Percentiles rank a stretch among this genome's conserved stretches.
Evolutionary conservation across 441 rosid genomes (phyloP).

Genomic region (Populus hybrid): DNA sequence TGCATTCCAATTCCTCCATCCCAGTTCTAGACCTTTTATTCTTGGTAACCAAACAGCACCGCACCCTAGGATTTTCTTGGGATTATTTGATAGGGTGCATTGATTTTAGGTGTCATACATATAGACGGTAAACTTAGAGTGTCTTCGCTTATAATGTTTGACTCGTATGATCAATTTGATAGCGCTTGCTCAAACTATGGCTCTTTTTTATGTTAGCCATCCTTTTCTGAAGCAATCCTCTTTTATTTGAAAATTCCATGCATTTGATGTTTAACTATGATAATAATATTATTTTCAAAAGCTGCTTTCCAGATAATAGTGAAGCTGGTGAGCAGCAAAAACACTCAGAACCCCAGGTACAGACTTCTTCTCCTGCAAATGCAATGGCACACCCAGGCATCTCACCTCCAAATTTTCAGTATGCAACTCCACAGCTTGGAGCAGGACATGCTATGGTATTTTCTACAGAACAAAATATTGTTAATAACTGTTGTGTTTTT

Average conservation of each 20-base stretch:
- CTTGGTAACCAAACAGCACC: neutral
- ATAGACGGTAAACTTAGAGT: neutral
- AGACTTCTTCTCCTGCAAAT: conserved; percentile 41
- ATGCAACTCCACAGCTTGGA: conserved; percentile 45
- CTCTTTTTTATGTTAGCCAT: neutral
- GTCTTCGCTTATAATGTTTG: neutral
- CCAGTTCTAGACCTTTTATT: neutral
- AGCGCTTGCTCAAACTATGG: neutral
- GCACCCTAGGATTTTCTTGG: neutral
- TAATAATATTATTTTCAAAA: conserved; percentile 4
- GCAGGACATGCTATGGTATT: conserved; percentile 53
- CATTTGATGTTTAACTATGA: conserved; percentile 9
- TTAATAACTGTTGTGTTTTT: neutral
- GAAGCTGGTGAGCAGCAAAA: conserved; percentile 58
- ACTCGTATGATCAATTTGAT: neutral
- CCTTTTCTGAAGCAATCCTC: neutral
- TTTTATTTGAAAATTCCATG: neutral
- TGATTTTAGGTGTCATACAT: neutral
- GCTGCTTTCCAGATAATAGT: conserved; percentile 42
- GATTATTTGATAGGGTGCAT: neutral
- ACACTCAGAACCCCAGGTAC: conserved; percentile 37
- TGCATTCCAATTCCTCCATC: neutral
- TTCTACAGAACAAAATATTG: conserved; percentile 8
- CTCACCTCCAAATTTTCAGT: conserved; percentile 43
- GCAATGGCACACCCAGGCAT: conserved; percentile 41